These are phyloP conservation scores for Blastocystis sp. DNA, from an alignment of 352 stramenopile species.

Conservation along the genomic window DNA sequence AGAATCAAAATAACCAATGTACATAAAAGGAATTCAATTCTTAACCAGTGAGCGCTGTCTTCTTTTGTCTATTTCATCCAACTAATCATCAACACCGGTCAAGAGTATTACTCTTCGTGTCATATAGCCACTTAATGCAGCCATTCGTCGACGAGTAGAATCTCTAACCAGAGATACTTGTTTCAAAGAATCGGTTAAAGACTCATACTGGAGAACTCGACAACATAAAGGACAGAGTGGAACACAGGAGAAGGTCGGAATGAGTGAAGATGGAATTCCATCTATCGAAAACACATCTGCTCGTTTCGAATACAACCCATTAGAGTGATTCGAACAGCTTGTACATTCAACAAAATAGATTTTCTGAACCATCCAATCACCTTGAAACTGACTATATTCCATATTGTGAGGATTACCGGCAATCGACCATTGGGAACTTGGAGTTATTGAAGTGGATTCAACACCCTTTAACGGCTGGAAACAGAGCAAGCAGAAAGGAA, in stretches of 20 bases:
- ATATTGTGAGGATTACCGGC: neutral
- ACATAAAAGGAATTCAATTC: neutral
- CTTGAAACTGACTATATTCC: neutral
- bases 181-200: neutral
- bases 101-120: neutral
- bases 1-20: neutral
- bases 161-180: neutral
- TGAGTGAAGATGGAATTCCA: neutral
- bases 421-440: neutral
- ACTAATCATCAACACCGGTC: neutral
- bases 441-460: neutral
- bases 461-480: neutral
- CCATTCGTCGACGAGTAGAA: neutral
- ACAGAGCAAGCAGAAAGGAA: neutral
- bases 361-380: neutral
- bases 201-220: neutral
- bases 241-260: neutral
- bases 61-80: constrained; percentile 5
- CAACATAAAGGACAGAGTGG: neutral
- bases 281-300: neutral
- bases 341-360: neutral
- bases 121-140: neutral
- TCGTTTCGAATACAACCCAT: neutral
- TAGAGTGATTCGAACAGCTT: neutral
- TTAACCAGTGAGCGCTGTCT: neutral